Base-by-base conservation (phyloP, 495 filamentous ascomycete species). In the Astrothelium subdiscretum region DNA sequence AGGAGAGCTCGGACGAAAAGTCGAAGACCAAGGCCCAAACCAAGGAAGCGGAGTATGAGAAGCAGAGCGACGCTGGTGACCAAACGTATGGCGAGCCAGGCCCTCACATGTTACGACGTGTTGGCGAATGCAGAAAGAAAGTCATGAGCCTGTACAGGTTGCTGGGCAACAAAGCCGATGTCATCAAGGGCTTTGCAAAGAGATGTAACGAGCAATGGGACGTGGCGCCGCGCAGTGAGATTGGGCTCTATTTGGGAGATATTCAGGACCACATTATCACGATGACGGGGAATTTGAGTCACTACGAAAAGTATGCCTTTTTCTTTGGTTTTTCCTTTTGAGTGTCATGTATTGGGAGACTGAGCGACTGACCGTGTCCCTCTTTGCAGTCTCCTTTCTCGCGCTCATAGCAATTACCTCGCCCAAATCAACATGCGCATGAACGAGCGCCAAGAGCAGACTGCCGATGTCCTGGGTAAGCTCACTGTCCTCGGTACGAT, bases 101-200 rank as follows among this genome's bases (percentile, higher is more conserved):
- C 0, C 82, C 86, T 18, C 87, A 96, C 70, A 95, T 96, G 89
- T 81, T 96, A 40, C 83, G 89, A 22, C 86, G 89, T 2, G 88
- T 96, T 3, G 94, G 94, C 35, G 91, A 95, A 70, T 95, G 91
- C 71, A 82, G 94, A 57, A 97, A 97, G 80, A 95, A 90, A 72
- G 94, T 96, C 65, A 97, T 97, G 94, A 84, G 84, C 57, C 76
- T 97, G 63, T 97, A 96, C 72, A 82, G 94, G 32, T 79, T 98
- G 51, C 79, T 98, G 24, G 94, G 94, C 66, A 96, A 94, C 74
- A 98, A 98, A 77, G 94, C 92, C 11, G 94, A 98, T 68, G 94
- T 98, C 29, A 97, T 98, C 76, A 97, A 97, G 77, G 91, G 94
- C 1, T 97, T 98, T 65, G 94, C 94, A n/a, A 98, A 98, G 76